phyloP scores from a whole-genome alignment of 108 stramenopile genomes.

The Conticribra guillardii region DNA sequence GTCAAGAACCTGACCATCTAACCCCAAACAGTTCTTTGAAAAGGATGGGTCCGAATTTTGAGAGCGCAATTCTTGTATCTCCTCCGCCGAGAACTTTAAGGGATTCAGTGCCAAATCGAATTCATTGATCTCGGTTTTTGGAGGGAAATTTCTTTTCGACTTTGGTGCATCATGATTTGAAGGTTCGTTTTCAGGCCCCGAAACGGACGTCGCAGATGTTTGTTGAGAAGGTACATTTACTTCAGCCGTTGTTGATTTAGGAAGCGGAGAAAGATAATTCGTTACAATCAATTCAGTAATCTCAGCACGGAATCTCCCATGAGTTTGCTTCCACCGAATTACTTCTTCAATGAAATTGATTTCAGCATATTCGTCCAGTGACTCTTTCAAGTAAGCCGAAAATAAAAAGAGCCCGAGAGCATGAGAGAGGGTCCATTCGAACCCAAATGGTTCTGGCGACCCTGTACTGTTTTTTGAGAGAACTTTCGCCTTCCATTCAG shows the following conservation, averaged over 20 bases:
- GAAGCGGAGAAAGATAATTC: slow-evolving; percentile 27
- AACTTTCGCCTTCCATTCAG: slow-evolving; percentile 48
- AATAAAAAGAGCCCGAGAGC: slow-evolving; percentile 78
- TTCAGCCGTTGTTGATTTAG: slow-evolving; percentile 3
- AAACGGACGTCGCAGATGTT: slow-evolving; percentile 4
- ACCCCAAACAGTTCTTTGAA: slow-evolving; percentile 39
- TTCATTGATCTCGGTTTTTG: slow-evolving; percentile 56
- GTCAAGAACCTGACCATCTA: slow-evolving; percentile 43
- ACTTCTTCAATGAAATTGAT: slow-evolving; percentile 85
- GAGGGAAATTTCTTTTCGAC: not conserved
- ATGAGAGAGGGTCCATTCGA: slow-evolving; percentile 62
- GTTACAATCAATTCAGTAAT: slow-evolving; percentile 46
- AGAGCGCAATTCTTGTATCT: slow-evolving; percentile 21
- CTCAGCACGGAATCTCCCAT: slow-evolving; percentile 52
- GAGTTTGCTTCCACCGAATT: slow-evolving; percentile 53
- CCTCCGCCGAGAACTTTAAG: slow-evolving; percentile 6
- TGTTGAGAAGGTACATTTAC: slow-evolving; percentile 1
- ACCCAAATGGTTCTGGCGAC: slow-evolving; percentile 42
- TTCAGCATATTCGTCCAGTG: slow-evolving; percentile 62
- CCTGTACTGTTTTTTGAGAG: slow-evolving; percentile 19
- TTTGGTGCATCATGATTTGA: slow-evolving; percentile 32
- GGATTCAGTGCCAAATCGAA: slow-evolving; percentile 48
- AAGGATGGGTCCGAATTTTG: slow-evolving; percentile 19
- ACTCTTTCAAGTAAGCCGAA: slow-evolving; percentile 70
- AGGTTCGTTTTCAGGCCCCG: too few relatives aligned